Base-by-base conservation (phyloP, 1,284 basidiomycete species). In the Boletellus dicymbophilus region DNA sequence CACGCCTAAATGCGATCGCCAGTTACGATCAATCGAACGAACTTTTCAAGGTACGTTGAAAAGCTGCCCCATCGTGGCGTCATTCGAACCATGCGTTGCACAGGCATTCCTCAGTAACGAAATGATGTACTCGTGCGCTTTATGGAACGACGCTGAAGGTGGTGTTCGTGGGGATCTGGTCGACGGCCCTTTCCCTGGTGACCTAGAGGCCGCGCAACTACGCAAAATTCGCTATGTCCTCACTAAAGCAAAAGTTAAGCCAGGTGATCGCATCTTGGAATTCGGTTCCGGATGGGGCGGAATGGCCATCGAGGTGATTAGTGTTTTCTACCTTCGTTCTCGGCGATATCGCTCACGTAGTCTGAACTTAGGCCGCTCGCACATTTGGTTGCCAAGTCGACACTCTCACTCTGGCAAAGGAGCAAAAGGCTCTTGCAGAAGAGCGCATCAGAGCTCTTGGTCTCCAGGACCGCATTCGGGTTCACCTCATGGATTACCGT, bases 241-340 rank as follows among this genome's bases (percentile, higher is more conserved):
- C 53, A 75, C 72, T 15, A 82, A 85, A 53, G 90, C 91, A 42
- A 84, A 83, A 44, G 85, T 95, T 37, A 78, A 81, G 58, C 83
- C 82, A 30, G 91, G 90, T 0, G 78, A 93, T 66, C 81, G 90
- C 30, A 80, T 95, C 28, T 77, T 96, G 39, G 93, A 96, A 71
- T 93, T 95, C 59, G 93, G 93, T n/a, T 88, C 87, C 44, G 93
- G 93, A 9, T 95, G 93, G 93, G 93, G 93, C 13, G 89, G 85
- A 38, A 78, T 96, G 45, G 90, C 92, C 10, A 95, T 96, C 55
- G 89, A 91, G 79, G 90, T 89, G 44, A 58, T 44, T 30, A 37
- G 13, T n/a, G 26, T 7, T 22, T 26, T 23, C 46, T 39, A 15
- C 42, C 26, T 40, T 12, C 1, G 13, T 15, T 15, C 16, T 30